phyloP scores from a whole-genome alignment of 225 moss, liverwort and hornwort genomes.

The Takakia lepidozioides region DNA sequence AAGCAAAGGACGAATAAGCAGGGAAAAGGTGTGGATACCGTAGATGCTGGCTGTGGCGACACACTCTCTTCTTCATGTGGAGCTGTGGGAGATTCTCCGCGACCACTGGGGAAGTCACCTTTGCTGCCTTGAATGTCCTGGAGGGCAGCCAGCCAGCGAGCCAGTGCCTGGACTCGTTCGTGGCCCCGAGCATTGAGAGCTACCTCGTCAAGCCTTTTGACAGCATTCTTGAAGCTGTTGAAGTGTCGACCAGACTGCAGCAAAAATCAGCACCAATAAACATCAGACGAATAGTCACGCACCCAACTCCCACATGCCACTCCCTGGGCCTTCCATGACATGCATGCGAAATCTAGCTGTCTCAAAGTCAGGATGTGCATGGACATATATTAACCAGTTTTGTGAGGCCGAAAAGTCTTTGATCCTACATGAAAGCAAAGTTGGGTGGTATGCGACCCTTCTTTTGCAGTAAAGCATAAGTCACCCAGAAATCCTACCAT shows the following conservation, averaged over 20 bases:
- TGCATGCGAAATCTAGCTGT: no score
- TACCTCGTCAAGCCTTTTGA: constrained; percentile 42
- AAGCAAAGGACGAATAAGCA: no score
- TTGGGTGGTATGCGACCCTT: no score
- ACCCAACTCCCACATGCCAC: no score
- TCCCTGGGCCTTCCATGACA: no score
- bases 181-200: constrained; percentile 39
- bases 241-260: constrained; percentile 42
- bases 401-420: no score
- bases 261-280: not conserved
- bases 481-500: no score
- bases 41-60: constrained; percentile 36
- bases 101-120: constrained; percentile 7
- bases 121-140: constrained; percentile 29
- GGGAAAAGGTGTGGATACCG: no score
- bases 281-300: not conserved
- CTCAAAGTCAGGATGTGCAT: no score
- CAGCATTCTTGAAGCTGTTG: constrained; percentile 48
- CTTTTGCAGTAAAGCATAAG: no score
- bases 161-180: constrained; percentile 36
- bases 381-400: no score
- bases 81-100: constrained; percentile 21
- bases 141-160: constrained; percentile 46
- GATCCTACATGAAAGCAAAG: no score
- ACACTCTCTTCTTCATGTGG: constrained; percentile 19